A percentile compares a stretch with the other conserved stretches of the same genome.
These are phyloP conservation scores for Oryza rufipogon DNA, from an alignment of 176 grass and related monocot genomes.

Conservation along the genomic window DNA sequence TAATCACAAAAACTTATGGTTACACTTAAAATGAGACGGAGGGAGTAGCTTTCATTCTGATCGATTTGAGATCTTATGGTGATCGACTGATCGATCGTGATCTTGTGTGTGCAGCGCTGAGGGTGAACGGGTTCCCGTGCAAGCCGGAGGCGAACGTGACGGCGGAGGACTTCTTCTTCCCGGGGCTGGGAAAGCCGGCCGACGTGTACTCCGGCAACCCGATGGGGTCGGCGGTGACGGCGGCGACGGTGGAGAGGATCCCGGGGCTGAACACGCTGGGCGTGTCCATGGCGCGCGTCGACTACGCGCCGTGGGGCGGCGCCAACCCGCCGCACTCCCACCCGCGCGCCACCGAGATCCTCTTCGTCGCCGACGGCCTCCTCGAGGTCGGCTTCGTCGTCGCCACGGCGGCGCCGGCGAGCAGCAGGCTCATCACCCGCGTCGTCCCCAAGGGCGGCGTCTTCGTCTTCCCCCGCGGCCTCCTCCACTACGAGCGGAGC, in stretches of 20 bases:
- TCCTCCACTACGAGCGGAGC: constrained; percentile 70
- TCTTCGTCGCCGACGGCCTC: constrained; percentile 57
- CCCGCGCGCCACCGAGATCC: constrained; percentile 71
- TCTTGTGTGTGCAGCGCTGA: constrained; percentile 25
- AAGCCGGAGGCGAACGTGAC: constrained; percentile 50
- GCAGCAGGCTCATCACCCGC: constrained; percentile 34
- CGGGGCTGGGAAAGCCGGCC: constrained; percentile 20
- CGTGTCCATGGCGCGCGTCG: constrained; percentile 64
- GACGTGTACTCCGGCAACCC: constrained; percentile 56
- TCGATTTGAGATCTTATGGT: not conserved
- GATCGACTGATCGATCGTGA: too few species aligned
- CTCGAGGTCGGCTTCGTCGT: constrained; percentile 70
- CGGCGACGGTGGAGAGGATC: constrained; percentile 46
- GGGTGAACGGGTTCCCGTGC: constrained; percentile 72
- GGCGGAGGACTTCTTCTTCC: constrained; percentile 69
- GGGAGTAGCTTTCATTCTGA: not conserved
- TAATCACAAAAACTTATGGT: too few species aligned
- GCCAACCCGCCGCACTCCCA: constrained; percentile 72
- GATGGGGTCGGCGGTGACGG: constrained; percentile 52
- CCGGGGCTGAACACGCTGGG: constrained; percentile 71
- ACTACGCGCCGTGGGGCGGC: constrained; percentile 71
- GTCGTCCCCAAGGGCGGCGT: constrained; percentile 49
- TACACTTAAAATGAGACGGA: too few species aligned
- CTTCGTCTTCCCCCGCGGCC: constrained; percentile 68
- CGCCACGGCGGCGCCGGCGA: constrained; percentile 12